phyloP scores from a whole-genome alignment of 306 rosid genomes.

The Acacia acuminata region DNA sequence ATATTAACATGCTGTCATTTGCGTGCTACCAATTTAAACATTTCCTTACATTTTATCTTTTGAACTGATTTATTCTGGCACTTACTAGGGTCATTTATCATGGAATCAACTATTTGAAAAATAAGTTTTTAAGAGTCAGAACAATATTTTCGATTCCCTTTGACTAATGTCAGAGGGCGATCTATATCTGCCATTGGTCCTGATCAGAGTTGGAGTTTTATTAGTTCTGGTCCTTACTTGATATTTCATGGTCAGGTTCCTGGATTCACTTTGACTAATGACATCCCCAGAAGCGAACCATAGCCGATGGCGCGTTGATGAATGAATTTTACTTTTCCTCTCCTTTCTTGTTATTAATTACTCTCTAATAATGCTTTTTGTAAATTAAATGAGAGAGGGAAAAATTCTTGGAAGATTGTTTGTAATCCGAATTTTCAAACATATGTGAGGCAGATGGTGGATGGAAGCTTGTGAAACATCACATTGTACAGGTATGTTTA shows the following conservation, averaged over 20 bases:
- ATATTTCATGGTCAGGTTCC: constrained; percentile 49
- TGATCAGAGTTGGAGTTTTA: constrained; percentile 43
- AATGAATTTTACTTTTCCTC: constrained; percentile 7
- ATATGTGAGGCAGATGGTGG: neutral
- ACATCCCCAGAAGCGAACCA: constrained; percentile 35
- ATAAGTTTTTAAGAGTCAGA: neutral
- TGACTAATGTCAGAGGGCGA: constrained; percentile 39
- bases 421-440: neutral
- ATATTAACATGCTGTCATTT: neutral
- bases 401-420: neutral
- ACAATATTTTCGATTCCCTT: neutral
- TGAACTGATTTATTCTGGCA: neutral
- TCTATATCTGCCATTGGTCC: constrained; percentile 27
- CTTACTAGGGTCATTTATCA: neutral
- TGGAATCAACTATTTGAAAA: neutral
- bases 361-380: neutral
- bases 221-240: constrained; percentile 39
- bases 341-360: neutral
- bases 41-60: neutral
- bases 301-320: constrained; percentile 39
- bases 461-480: neutral
- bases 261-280: constrained; percentile 27
- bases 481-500: neutral
- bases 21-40: neutral
- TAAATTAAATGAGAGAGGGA: neutral